phyloP scores from a whole-genome alignment of 1,139 yeast genomes.

The Hansenula sp. region DNA sequence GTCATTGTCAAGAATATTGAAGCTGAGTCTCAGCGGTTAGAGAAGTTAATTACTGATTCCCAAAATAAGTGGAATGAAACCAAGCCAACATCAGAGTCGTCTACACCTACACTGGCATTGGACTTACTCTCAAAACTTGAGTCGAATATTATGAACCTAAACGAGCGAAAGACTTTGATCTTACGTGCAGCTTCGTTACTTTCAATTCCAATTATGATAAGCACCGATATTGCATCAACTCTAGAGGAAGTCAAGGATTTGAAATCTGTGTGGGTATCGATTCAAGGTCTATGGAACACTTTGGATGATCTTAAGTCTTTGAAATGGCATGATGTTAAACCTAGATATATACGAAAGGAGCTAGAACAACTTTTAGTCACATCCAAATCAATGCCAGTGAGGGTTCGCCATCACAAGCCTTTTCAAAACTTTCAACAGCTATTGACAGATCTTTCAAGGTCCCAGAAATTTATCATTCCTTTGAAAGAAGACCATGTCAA shows the following conservation, averaged over 20 bases:
- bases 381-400: conserved; percentile 52
- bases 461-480: conserved; percentile 15
- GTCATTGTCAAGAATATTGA: conserved; percentile 39
- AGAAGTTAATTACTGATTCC: conserved; percentile 28
- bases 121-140: conserved; percentile 41
- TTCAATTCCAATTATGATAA: conserved; percentile 31
- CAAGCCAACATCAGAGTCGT: conserved; percentile 44
- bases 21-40: conserved; percentile 36
- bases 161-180: conserved; percentile 27
- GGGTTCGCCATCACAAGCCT: conserved; percentile 65
- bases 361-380: conserved; percentile 47
- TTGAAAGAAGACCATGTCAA: conserved; percentile 56
- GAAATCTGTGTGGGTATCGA: conserved; percentile 61
- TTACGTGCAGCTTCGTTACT: conserved; percentile 39
- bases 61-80: conserved; percentile 43
- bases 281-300: conserved; percentile 52
- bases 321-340: conserved; percentile 49
- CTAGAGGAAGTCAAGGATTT: conserved; percentile 54
- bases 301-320: conserved; percentile 39
- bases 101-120: conserved; percentile 50
- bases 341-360: conserved; percentile 41
- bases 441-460: conserved; percentile 32
- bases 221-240: conserved; percentile 29
- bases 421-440: conserved; percentile 53
- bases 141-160: conserved; percentile 22